Conservation (phyloP, 2,329 filamentous ascomycete genomes). For the Aureobasidium sp. region DNA sequence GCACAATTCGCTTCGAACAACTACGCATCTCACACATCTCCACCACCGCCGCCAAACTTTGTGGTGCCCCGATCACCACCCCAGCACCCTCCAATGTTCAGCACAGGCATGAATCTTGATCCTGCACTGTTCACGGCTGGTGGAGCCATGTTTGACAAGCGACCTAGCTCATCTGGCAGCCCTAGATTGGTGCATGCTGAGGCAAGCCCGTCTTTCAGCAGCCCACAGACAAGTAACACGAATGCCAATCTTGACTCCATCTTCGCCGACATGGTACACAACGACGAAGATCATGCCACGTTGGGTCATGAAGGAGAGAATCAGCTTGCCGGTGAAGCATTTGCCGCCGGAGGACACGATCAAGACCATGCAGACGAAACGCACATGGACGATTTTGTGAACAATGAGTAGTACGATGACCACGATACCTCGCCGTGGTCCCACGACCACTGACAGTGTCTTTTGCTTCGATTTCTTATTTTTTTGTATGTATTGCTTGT, state of each 20-base stretch:
- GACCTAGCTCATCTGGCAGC: slow-evolving; percentile 18
- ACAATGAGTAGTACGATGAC: background rate
- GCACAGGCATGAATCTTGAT: slow-evolving; percentile 12
- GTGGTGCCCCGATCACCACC: slow-evolving; percentile 1
- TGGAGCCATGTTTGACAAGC: slow-evolving; percentile 24
- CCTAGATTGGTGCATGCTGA: slow-evolving; percentile 1
- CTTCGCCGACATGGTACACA: slow-evolving; percentile 28
- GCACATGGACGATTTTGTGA: slow-evolving; percentile 11
- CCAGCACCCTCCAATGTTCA: slow-evolving; percentile 7
- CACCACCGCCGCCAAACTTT: slow-evolving; percentile 10
- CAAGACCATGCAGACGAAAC: slow-evolving; percentile 5
- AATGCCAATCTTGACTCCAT: slow-evolving; percentile 23
- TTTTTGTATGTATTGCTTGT: background rate
- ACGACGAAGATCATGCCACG: slow-evolving; percentile 18
- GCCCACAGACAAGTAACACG: slow-evolving; percentile 21
- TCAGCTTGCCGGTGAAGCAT: slow-evolving; percentile 9
- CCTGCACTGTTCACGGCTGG: slow-evolving; percentile 13
- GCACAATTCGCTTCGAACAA: slow-evolving; percentile 11
- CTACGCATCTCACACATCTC: slow-evolving; percentile 10
- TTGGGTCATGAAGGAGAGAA: slow-evolving; percentile 1
- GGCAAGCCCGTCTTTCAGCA: slow-evolving; percentile 15
- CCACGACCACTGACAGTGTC: background rate
- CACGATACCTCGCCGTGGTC: background rate
- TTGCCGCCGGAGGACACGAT: slow-evolving; percentile 5
- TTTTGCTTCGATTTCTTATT: background rate